Base-by-base conservation (phyloP, 1,284 basidiomycete genomes). In the Cryptococcus sp. region DNA sequence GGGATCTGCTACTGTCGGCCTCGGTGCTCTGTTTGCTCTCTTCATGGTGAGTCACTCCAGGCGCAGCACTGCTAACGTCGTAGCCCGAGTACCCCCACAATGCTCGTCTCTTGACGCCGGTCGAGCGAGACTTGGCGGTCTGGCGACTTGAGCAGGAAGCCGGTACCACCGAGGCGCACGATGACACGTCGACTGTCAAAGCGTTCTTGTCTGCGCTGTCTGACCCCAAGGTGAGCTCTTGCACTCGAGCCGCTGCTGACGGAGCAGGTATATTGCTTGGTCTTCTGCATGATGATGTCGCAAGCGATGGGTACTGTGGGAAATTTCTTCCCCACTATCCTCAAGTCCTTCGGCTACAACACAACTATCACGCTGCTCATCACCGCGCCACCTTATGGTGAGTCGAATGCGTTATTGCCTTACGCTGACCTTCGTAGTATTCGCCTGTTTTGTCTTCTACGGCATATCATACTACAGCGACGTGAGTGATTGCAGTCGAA, bases 351-450 rank as follows among this genome's bases (percentile, higher is more conserved):
- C 29, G 72, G 74, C 15, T 74, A 69, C 63, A 53, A 48, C 43
- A 45, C 60, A 25, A 68, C 61, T 44, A 50, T 56, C 48, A 73
- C 71, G 0, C 69, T 78, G 15, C 66, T 78, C 5, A 69, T 78
- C 38, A 64, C 65, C 6, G 68, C 67, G 3, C 58, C 70, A 45
- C 61, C 67, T 11, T 58, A 69, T 66, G 56, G 46, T 47, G 46
- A 47, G 46, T 47, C n/a, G n/a, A 6, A 5, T 17, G 7, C 7
- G 17, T 10, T 26, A 10, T 4, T n/a, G 8, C 2, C 25, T 20
- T 11, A 17, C 11, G 46, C 46, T 47, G 46, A 47, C 20, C 8
- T 7, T 19, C 13, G 10, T 17, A 47, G 40, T 69, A 59, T 7
- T 72, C 54, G 70, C 63, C 45, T 39, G 52, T 15, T 51, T 63